phyloP scores from a whole-genome alignment of 2,329 filamentous ascomycete genomes.

The Neonectria faginata region DNA sequence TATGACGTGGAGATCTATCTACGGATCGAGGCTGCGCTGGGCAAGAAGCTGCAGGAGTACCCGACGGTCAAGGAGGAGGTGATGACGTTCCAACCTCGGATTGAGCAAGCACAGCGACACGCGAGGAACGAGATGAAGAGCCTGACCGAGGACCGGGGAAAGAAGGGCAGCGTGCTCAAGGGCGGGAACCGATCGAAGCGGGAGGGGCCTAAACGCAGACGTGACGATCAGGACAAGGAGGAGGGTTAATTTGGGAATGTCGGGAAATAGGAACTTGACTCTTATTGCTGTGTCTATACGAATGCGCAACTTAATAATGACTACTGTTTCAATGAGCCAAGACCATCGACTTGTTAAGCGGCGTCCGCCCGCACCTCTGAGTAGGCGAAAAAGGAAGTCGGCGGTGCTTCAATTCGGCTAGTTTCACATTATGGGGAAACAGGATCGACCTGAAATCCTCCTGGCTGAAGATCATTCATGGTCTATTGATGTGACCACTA shows the following conservation, averaged over 20 bases:
- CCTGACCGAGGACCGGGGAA: constrained; percentile 75
- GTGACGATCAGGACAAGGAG: constrained; percentile 79
- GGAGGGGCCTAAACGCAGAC: constrained; percentile 54
- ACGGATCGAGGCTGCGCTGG: constrained; percentile 84
- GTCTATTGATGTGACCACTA: not conserved
- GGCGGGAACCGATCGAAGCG: constrained; percentile 57
- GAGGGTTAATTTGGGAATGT: constrained; percentile 65
- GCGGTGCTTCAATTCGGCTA: not conserved
- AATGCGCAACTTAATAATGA: constrained; percentile 13
- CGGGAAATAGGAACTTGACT: constrained; percentile 9
- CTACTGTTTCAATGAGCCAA: not conserved
- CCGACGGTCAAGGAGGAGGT: constrained; percentile 82
- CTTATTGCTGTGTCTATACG: not conserved
- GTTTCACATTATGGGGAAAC: not conserved
- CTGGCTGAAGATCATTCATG: not conserved
- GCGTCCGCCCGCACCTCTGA: constrained; percentile 1
- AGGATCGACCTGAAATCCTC: constrained; percentile 1
- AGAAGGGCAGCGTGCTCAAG: constrained; percentile 59
- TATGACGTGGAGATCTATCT: constrained; percentile 86
- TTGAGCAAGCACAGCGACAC: constrained; percentile 85
- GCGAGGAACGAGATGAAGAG: constrained; percentile 86
- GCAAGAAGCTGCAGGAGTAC: constrained; percentile 79
- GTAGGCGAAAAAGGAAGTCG: not conserved
- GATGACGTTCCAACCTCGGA: constrained; percentile 80
- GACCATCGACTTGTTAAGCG: not conserved